Base-by-base conservation (phyloP, 306 rosid genomes). In the Lotus japonicus region DNA sequence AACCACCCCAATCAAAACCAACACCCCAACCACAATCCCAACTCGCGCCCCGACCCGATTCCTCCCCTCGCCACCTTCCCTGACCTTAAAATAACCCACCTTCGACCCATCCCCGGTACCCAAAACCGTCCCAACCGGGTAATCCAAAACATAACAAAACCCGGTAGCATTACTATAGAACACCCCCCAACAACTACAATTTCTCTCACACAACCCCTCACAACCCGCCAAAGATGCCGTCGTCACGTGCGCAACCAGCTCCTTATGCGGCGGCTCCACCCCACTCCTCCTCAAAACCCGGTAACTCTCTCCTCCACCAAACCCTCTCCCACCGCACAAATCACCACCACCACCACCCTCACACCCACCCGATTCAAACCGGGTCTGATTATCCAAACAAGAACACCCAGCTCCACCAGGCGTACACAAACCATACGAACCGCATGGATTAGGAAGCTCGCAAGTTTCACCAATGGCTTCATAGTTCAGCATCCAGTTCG, bases 101-200 rank as follows among this genome's bases (percentile, higher is more conserved):
- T 90, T 88, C 0, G 77, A 61, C 72, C 21, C 87, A 43, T 86
- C 97, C 50, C 82, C 84, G 0, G 79, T 79, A 0, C 85, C 79
- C 80, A 84, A 28, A 69, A 94, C 14, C 2, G 88, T 85, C 15
- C 80, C 87, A 70, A 90, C 71, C 78, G 95, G 88, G 64, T 81
- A 66, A 1, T 87, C 96, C 84, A 88, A 50, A 54, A 68, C 4
- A 68, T 86, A 86, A 64, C 97, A 94, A 72, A 85, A 86, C 76
- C 92, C 85, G 71, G 90, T 80, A 1, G 8, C 80, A 42, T 86
- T 90, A 56, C 49, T 71, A 66, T 79, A 90, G 60, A 86, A 35
- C 4, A 90, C 85, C 0, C 97, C 98, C 98, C 98, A 94, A 44
- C 98, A 94, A 6, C 79, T 80, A 21, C 98, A 94, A 45, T 85